Base-by-base conservation (phyloP, 2,329 filamentous ascomycete genomes). In the Fusarium globosum region DNA sequence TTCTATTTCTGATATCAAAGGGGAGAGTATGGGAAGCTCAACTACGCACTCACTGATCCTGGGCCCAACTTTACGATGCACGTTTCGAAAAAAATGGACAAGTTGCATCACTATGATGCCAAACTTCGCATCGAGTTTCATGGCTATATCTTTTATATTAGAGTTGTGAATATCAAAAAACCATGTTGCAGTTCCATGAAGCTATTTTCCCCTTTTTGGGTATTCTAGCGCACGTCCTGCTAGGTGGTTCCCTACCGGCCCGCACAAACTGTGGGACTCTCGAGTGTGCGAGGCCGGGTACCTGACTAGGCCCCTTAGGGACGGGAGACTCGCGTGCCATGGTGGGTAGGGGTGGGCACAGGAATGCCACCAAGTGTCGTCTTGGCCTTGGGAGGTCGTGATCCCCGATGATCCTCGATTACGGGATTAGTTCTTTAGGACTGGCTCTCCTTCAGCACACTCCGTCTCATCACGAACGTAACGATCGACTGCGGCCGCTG, bases 371-470 rank as follows among this genome's bases (percentile, higher is more conserved):
- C 43, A 46, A 57, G 49, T 52, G 39, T 30, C 23, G 36, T 62
- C 45, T 46, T 23, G n/a, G 13, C 43, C 35, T 23, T 23, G 18
- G 16, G 33, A 46, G 36, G 23, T 46, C 15, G 45, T 48, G 45
- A 48, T 48, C 4, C 26, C 26, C 14, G 21, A 18, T 21, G 30
- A 28, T 38, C 30, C 20, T 52, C 12, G 16, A 38, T 20, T 2
- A 12, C 15, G 41, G 33, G 33, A 21, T 73, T 36, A 78, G 38
- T 57, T 30, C 49, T 59, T 76, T n/a, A 72, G 59, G 21, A 65
- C 57, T 20, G 68, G 57, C 36, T 78, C 76, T 13, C 76, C 76
- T 46, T 78, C 75, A 52, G 76, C 68, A 59, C 76, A 78, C 33
- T 78, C 76, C 4, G 65, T 69, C 15, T 65, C 69, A 28, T 78